Base-by-base conservation (phyloP, 2,329 filamentous ascomycete genomes). In the Penicillium oxalicum region DNA sequence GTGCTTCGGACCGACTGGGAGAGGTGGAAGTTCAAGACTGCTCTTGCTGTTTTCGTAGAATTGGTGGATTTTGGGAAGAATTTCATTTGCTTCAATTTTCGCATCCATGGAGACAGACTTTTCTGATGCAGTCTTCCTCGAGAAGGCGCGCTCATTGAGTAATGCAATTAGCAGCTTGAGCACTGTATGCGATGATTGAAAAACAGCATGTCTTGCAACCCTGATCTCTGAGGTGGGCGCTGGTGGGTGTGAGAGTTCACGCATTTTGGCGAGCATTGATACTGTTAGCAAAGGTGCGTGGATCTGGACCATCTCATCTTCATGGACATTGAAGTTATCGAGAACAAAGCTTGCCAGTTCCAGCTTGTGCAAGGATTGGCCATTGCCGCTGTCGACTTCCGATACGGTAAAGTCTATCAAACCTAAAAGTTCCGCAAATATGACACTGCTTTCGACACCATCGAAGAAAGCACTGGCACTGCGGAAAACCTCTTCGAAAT, bases 381-480 rank as follows among this genome's bases (percentile, higher is more conserved):
- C 76, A 4, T 72, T 69, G 4, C 65, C 59, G 32, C 63, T 61
- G 29, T 63, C 72, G n/a, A 80, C 74, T 58, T 82, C 77, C 1
- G 77, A 76, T 26, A 70, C 48, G 40, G 73, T 66, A 13, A 74
- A 71, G 29, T 73, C 69, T 50, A 93, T 73, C 37, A 93, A 76
- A 9, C 81, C 75, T 48, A 88, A 74, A 48, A 95, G 77, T 63
- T 95, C 88, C 41, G 86, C 84, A 75, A 94, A 98, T 40, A 98
- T 95, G 18, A 97, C 75, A 6, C 87, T 86, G 60, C 91, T 95
- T 69, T 98, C 93, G 35, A 97, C 91, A 4, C 91, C 91, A 64
- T 98, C 93, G 58, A 98, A 98, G 70, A 98, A 98, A 36, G 93
- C 86, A 63, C 87, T 95, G 4, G 91, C 93, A 64, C 91, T 97